These are phyloP conservation scores for Crithidia expoeki DNA, from an alignment of 208 protist species.

Conservation along the genomic window DNA sequence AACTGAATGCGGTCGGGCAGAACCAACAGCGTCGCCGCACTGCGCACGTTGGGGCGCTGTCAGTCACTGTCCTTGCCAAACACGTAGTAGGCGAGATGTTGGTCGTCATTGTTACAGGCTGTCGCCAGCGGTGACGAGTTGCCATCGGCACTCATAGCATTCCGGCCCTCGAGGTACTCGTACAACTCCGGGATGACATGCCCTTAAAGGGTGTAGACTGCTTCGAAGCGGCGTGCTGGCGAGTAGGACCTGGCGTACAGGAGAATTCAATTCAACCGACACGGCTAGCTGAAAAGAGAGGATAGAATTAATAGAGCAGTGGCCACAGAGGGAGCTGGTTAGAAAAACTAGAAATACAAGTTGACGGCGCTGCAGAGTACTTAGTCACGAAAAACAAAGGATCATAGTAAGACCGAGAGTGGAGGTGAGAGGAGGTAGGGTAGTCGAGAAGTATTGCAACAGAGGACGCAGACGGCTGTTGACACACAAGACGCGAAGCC, in stretches of 20 bases:
- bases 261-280: too few relatives aligned
- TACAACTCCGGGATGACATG: constrained; percentile 86
- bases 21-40: constrained; percentile 53
- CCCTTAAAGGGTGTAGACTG: constrained; percentile 76
- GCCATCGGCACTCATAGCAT: constrained; percentile 85
- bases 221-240: constrained; percentile 46
- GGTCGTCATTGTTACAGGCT: constrained; percentile 79
- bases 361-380: too few relatives aligned
- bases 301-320: too few relatives aligned
- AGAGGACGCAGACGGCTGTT: too few relatives aligned
- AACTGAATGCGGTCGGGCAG: constrained; percentile 79
- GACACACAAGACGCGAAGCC: too few relatives aligned
- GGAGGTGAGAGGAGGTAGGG: too few relatives aligned
- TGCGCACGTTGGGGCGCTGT: constrained; percentile 75
- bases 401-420: too few relatives aligned
- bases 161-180: constrained; percentile 93
- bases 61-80: constrained; percentile 92
- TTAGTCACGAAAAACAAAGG: too few relatives aligned
- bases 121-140: constrained; percentile 64
- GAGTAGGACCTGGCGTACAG: constrained; percentile 46
- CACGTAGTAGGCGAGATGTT: constrained; percentile 81
- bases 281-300: too few relatives aligned
- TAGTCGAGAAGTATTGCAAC: too few relatives aligned
- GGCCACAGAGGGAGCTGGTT: too few relatives aligned
- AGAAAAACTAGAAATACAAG: too few relatives aligned